Evolutionary conservation across 805 yeast genomes (phyloP).

Genomic region (Saccharomycopsis capsularis): DNA sequence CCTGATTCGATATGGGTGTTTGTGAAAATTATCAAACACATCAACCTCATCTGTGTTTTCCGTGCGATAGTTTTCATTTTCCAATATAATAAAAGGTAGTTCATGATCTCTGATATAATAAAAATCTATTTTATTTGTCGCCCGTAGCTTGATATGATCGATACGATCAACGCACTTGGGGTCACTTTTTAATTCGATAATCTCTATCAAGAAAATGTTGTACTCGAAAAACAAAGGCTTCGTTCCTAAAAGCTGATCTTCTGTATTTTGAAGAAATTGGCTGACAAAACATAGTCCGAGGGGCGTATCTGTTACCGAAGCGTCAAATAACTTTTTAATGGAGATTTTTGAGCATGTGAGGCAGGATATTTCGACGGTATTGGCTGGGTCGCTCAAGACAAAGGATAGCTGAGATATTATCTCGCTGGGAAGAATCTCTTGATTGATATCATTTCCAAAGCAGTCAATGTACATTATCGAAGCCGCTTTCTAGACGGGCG

Average conservation of each 20-base stretch:
- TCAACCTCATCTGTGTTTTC: not conserved
- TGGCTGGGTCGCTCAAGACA: constrained; percentile 10
- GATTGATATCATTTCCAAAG: constrained; percentile 12
- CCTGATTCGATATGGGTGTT: constrained; percentile 2
- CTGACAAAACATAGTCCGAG: constrained; percentile 10
- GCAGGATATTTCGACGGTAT: constrained; percentile 6
- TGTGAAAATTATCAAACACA: not conserved
- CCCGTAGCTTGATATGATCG: constrained; percentile 9
- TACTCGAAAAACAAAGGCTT: not conserved
- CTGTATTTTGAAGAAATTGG: not conserved
- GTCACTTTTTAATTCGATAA: constrained; percentile 5
- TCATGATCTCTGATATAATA: constrained; percentile 4
- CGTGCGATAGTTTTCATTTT: constrained; percentile 1
- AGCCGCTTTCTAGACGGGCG: no score
- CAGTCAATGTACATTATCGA: constrained; percentile 17
- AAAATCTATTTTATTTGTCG: constrained; percentile 1
- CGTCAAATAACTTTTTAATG: constrained; percentile 15
- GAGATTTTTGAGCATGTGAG: constrained; percentile 9
- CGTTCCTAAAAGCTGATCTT: not conserved
- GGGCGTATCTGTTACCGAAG: constrained; percentile 14
- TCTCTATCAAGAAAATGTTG: constrained; percentile 6
- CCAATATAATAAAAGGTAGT: constrained; percentile 11
- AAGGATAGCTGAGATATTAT: not conserved
- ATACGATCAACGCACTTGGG: not conserved
- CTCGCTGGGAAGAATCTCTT: constrained; percentile 12